These are phyloP conservation scores for Cicer pinnatifidum DNA, from an alignment of 306 rosid species.

Conservation along the genomic window DNA sequence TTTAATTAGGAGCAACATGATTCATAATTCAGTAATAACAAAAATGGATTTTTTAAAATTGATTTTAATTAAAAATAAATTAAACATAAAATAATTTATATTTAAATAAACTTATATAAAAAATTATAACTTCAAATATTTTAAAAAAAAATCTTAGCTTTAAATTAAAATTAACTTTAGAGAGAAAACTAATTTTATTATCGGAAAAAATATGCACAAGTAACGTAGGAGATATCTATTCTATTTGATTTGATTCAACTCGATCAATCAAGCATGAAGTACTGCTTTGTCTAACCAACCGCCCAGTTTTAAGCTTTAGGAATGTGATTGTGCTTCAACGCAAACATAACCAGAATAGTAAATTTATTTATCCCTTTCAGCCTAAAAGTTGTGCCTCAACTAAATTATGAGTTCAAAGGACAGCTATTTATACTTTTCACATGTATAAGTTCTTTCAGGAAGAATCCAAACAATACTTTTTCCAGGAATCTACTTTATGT, in stretches of 20 bases:
- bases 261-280: conserved; percentile 21
- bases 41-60: too few relatives aligned
- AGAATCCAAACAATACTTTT: conserved; percentile 40
- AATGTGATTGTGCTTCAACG: conserved; percentile 27
- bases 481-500: neutral
- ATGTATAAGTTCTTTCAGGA: conserved; percentile 29
- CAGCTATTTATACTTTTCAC: conserved; percentile 34
- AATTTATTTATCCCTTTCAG: neutral
- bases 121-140: too few relatives aligned
- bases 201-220: too few relatives aligned
- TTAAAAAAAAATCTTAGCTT: too few relatives aligned
- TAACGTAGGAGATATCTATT: neutral
- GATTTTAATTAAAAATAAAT: too few relatives aligned
- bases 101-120: too few relatives aligned
- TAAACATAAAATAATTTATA: too few relatives aligned
- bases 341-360: conserved; percentile 26
- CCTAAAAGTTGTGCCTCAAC: neutral
- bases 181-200: too few relatives aligned
- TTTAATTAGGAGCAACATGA: too few relatives aligned
- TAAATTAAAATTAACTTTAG: too few relatives aligned
- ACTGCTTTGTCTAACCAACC: neutral
- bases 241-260: conserved; percentile 22
- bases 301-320: neutral
- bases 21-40: too few relatives aligned
- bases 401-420: conserved; percentile 22